These are phyloP conservation scores for Geum urbanum DNA, from an alignment of 306 rosid genomes.

Conservation along the genomic window DNA sequence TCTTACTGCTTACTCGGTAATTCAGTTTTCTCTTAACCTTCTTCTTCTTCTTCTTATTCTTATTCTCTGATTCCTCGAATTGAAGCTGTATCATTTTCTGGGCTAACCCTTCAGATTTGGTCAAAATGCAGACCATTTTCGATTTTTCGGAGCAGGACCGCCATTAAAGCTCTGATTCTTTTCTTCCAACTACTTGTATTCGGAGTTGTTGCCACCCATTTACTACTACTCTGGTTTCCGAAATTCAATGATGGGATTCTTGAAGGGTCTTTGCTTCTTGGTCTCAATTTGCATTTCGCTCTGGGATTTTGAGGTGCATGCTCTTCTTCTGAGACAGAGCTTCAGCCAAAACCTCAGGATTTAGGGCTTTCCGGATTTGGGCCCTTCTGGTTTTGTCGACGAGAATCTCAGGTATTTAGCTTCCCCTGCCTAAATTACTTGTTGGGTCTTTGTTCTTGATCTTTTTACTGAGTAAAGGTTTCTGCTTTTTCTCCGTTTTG, in stretches of 20 bases:
- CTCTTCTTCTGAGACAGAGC: constrained; percentile 5
- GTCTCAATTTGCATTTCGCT: constrained; percentile 25
- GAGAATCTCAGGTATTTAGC: constrained; percentile 49
- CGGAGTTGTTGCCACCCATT: constrained; percentile 27
- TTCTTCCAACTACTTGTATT: constrained; percentile 12
- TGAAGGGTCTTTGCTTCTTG: constrained; percentile 44
- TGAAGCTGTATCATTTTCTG: constrained; percentile 9
- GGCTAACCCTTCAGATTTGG: constrained; percentile 35
- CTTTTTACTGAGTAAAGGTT: constrained; percentile 30
- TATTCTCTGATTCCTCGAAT: neutral
- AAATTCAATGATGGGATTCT: constrained; percentile 43
- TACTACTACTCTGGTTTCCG: constrained; percentile 10
- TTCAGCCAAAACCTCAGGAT: constrained; percentile 1
- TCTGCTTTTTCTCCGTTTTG: constrained; percentile 1
- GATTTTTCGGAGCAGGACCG: constrained; percentile 11
- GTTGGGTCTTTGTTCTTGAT: constrained; percentile 33
- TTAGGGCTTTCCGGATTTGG: constrained; percentile 20
- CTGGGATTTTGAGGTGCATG: constrained; percentile 34
- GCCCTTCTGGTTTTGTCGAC: neutral
- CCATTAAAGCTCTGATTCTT: constrained; percentile 33
- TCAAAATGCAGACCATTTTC: constrained; percentile 34
- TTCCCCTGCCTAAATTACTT: constrained; percentile 18
- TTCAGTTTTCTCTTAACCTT: constrained; percentile 1
- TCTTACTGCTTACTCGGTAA: constrained; percentile 7
- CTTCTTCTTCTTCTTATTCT: neutral